Evolutionary conservation across 192 early-diverging fungal genomes (phyloP), one percentile per base, ranked within the genome.

Genomic region (Allomyces macrogynus): DNA sequence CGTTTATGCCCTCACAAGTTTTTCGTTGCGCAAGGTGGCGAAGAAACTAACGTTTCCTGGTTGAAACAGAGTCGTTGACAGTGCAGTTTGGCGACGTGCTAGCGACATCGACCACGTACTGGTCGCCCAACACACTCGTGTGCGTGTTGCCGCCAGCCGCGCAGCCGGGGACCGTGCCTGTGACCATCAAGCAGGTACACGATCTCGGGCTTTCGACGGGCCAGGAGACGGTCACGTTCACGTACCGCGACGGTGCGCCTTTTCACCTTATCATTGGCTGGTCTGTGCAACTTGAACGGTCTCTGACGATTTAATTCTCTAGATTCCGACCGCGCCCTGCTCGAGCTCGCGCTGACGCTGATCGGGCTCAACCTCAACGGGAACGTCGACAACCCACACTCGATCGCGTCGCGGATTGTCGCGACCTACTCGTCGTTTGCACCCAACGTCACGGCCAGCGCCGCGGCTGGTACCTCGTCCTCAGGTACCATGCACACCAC

Each of bases 311-410:
- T 71, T 4, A 84, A 82, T 32, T 68, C 76, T 43, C 77, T 82
- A 65, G 84, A 94, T 67, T 80, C 88, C 23, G 93, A 97, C 71
- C 81, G 87, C 54, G 87, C 88, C n/a, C 71, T 97, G 65, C 83
- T 92, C 72, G 92, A 93, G 67, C 79, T 97, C 23, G 87, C 91
- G 4, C 75, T 97, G 62, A 90, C 91, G 61, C 84, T 92, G 0
- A 83, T 93, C 0, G 93, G 93, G 23, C 68, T 96, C 66, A 78
- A 86, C 68, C 85, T 89, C 77, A 85, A 81, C 1, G 89, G 84
- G n/a, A 84, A 83, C 67, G 64, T 90, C 43, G 86, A 88, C 60
- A 81, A 87, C 71, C 85, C 88, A 10, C 74, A 86, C 22, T 74
- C 85, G 49, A 80, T 88, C 63, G 88, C 88, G 16, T 77, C 86